Evolutionary conservation across 768 basidiomycete species (phyloP), one percentile per base, ranked within the genome.

Genomic region (Fistulinella prunicolor): DNA sequence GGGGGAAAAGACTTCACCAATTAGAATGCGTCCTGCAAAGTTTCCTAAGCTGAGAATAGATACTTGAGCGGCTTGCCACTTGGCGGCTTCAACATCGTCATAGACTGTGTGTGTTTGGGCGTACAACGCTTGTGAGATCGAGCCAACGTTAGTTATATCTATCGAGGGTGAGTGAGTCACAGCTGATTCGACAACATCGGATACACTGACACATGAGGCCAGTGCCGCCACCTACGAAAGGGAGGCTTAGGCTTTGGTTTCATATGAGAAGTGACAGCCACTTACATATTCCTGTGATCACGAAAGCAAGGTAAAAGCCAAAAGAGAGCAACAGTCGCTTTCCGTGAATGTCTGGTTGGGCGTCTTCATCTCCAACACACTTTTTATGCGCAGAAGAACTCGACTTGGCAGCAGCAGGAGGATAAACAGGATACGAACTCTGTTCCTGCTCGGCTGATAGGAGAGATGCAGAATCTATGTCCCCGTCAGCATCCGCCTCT

Each of bases 101-200:
- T 87, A 92, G 3, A 72, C 59, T 0, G 77, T 67, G 39, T 83
- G 76, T 7, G 76, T 77, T 45, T 82, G 72, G 3, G 82, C 78
- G 54, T 81, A 85, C 22, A 87, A 70, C 0, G 74, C 84, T 58
- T 87, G 81, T 0, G 89, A 75, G 50, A 89, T 85, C 2, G 83
- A 79, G 12, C 90, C 88, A n/a, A 85, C 88, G 53, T 93, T 92
- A 63, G 90, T 92, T 66, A 93, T 92, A 60, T 83, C 85, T 86
- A 46, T 23, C 14, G 21, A 29, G 20, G 34, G 20, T 49, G 34
- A 54, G 45, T 51, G 36, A 38, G 46, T 24, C 9, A 2, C 9
- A 20, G 24, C 3, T 16, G 4, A 13, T 29, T n/a, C n/a, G n/a
- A n/a, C 26, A 10, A 8, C 23, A 30, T n/a, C 30, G 16, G 19